Percentiles rank a stretch among this genome's conserved stretches.
Evolutionary conservation across 169 alveolate genomes (phyloP).

Genomic region (Eimeria praecox): DNA sequence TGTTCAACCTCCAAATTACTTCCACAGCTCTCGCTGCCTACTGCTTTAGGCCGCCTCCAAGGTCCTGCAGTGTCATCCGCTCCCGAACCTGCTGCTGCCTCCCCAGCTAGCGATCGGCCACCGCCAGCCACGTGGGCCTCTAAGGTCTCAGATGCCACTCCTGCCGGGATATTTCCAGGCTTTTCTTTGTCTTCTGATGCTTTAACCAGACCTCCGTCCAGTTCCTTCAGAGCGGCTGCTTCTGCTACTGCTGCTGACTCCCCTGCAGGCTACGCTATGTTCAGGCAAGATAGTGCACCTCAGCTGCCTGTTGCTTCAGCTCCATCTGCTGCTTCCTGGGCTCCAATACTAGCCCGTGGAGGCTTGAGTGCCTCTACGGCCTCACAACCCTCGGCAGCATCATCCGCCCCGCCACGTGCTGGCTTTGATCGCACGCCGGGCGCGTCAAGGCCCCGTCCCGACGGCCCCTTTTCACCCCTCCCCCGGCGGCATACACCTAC

Average conservation of each 20-base stretch:
- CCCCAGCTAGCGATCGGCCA: neutral
- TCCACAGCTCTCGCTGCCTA: neutral
- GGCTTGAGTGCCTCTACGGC: neutral
- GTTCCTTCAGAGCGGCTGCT: neutral
- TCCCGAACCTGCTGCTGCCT: neutral
- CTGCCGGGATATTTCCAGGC: neutral
- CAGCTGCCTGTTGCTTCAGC: neutral
- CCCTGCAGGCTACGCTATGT: neutral
- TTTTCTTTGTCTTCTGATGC: neutral
- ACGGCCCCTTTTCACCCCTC: neutral
- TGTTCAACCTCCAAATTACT: neutral
- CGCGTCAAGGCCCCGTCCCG: neutral
- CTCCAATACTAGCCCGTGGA: neutral
- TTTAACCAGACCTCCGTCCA: neutral
- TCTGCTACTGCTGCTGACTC: neutral
- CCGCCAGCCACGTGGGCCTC: neutral
- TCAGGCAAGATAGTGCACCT: neutral
- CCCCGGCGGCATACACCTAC: neutral
- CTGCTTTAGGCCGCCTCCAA: neutral
- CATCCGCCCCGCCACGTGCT: neutral
- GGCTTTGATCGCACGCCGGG: slow-evolving; percentile 10
- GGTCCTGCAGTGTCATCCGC: neutral
- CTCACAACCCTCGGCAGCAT: neutral
- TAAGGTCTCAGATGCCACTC: neutral
- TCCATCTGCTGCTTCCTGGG: neutral